A percentile compares a stretch with the other conserved stretches of the same genome.
Conservation (phyloP, 352 stramenopile genomes). For the Globisporangium canariense region DNA sequence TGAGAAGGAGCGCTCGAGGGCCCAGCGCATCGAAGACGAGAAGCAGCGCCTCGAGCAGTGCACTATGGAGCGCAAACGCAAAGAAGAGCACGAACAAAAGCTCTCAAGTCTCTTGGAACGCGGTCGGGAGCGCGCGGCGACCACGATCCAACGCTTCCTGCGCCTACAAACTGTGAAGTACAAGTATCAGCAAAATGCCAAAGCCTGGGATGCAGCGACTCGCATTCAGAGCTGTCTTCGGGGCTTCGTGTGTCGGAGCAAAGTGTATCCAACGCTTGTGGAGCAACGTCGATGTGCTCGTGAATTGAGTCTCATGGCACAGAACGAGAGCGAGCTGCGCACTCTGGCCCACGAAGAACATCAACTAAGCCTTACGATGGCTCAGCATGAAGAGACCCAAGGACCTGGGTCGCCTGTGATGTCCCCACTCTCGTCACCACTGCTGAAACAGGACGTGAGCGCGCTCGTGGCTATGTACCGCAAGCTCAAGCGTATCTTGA, state of each 20-base stretch:
- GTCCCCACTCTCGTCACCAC: slow-evolving; percentile 5
- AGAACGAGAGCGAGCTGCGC: slow-evolving; percentile 33
- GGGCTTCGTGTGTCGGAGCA: slow-evolving; percentile 20
- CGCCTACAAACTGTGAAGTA: slow-evolving; percentile 5
- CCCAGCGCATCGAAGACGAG: slow-evolving; percentile 59
- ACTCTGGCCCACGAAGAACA: slow-evolving; percentile 16
- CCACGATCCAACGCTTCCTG: slow-evolving; percentile 27
- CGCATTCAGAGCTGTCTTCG: slow-evolving; percentile 33
- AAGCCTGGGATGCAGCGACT: slow-evolving; percentile 14
- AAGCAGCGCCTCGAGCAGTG: slow-evolving; percentile 44
- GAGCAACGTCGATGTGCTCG: slow-evolving; percentile 15
- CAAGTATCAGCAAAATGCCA: neutral
- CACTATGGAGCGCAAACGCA: slow-evolving; percentile 26
- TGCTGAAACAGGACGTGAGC: slow-evolving; percentile 30
- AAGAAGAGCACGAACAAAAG: slow-evolving; percentile 17
- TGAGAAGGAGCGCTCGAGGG: slow-evolving; percentile 58
- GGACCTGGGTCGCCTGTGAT: slow-evolving; percentile 9
- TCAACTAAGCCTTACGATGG: slow-evolving; percentile 1
- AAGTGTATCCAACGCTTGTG: slow-evolving; percentile 21
- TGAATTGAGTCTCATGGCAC: slow-evolving; percentile 29
- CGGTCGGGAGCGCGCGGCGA: slow-evolving; percentile 21
- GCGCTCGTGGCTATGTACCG: slow-evolving; percentile 46
- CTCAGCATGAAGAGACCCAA: slow-evolving; percentile 5
- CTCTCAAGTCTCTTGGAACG: slow-evolving; percentile 17
- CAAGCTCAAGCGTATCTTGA: slow-evolving; percentile 46